Evolutionary conservation across 192 early-diverging fungal genomes (phyloP), one percentile per base, ranked within the genome.

Genomic region (Coemansia guatemalensis): DNA sequence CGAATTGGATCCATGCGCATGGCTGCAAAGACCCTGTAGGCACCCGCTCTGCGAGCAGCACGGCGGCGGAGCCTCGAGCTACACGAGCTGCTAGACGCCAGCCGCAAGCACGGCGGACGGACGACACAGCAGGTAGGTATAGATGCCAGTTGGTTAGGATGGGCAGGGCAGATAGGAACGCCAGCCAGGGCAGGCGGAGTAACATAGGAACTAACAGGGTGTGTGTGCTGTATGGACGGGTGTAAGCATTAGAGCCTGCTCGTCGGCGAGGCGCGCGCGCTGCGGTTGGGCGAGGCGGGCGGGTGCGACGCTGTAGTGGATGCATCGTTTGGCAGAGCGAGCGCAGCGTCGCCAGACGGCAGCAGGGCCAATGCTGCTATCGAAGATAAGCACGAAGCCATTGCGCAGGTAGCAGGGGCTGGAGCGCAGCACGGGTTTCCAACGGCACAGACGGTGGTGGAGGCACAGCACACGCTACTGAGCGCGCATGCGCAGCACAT

Each of bases 1-100:
- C 33, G 33, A 35, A 35, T 35, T 35, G 33, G 2, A 35, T 35
- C 33, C 11, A 6, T 35, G 7, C 11, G 11, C 33, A 35, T 35
- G 33, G 33, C 33, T 11, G 11, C 7, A 44, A 7, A 33, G 41
- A 5, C 22, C 22, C 23, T 74, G 72, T 80, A 80, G 77, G 52
- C 26, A 17, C 29, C 72, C 8, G 62, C 57, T 12, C 58, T 70
- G 48, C 68, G 65, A 12, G 59, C 62, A 24, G 72, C 68, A 4
- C 72, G 41, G 48, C 77, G 77, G 48, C 62, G 56, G 51, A 74
- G 66, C 20, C 72, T 80, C 39, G 77, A 80, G 62, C 65, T 68
- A 18, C 65, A 74, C 18, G 68, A 71, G 18, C 54, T 80, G 49
- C 57, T 74, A 5, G 64, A 57, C 7, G 55, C 50, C 14, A 48